These are phyloP conservation scores for Alectoria sarmentosa DNA, from an alignment of 495 filamentous ascomycete genomes.

Conservation along the genomic window DNA sequence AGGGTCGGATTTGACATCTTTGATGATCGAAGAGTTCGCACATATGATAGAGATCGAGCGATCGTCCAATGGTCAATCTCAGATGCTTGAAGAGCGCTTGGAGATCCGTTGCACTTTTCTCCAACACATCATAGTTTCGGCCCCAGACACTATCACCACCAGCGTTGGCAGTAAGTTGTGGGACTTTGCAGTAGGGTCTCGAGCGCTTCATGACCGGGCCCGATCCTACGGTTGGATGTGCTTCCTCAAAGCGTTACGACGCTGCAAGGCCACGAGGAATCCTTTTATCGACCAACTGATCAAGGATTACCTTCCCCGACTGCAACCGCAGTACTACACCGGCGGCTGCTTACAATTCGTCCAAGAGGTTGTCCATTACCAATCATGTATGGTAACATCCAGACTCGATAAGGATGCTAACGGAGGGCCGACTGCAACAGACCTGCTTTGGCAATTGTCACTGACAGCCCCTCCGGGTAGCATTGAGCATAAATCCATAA, in stretches of 20 bases:
- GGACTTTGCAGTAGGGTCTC: slow-evolving; percentile 57
- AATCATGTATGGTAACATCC: slow-evolving; percentile 27
- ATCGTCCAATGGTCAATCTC: slow-evolving; percentile 23
- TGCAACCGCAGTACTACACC: slow-evolving; percentile 61
- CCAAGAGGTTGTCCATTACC: slow-evolving; percentile 44
- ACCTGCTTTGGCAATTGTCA: slow-evolving; percentile 79
- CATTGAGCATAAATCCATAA: slow-evolving; percentile 61
- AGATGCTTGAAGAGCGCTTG: slow-evolving; percentile 34
- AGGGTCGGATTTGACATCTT: slow-evolving; percentile 45
- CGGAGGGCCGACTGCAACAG: slow-evolving; percentile 47
- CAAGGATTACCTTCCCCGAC: slow-evolving; percentile 53
- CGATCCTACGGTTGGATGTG: slow-evolving; percentile 60
- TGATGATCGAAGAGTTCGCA: slow-evolving; percentile 46
- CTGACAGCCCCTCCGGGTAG: slow-evolving; percentile 60
- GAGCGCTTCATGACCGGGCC: slow-evolving; percentile 47
- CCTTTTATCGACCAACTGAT: slow-evolving; percentile 61
- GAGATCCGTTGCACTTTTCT: slow-evolving; percentile 53
- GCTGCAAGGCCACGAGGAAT: slow-evolving; percentile 36
- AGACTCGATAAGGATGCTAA: slow-evolving; percentile 9
- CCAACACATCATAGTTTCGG: slow-evolving; percentile 47
- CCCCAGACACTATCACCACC: slow-evolving; percentile 51
- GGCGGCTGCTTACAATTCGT: slow-evolving; percentile 61
- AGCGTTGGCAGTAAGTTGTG: slow-evolving; percentile 59
- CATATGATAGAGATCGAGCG: slow-evolving; percentile 39
- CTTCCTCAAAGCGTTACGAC: slow-evolving; percentile 34